Base-by-base conservation (phyloP, 2,329 filamentous ascomycete genomes). In the Aspergillus hiratsukae region DNA sequence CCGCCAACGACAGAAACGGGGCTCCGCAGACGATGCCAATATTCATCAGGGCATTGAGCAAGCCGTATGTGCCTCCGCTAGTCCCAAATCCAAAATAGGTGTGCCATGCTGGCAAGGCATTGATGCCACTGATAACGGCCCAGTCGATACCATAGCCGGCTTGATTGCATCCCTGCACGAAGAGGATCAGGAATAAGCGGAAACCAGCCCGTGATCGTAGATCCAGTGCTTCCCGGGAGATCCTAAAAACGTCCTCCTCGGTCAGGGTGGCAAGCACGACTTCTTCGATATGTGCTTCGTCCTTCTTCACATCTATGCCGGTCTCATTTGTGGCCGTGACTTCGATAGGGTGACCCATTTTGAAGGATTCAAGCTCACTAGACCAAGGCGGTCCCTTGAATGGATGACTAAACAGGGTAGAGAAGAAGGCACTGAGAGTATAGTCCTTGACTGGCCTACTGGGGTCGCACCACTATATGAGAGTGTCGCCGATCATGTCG, bases 111-210 rank as follows among this genome's bases (percentile, higher is more conserved):
- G 69, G 55, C 48, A 74, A 71, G 9, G 76, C 69, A 55, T 80
- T 80, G 57, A 80, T 78, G 41, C 76, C 75, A 41, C 72, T 66
- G 41, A 81, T 80, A 28, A 81, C 77, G 27, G 75, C 75, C 78
- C 78, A 81, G 59, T 80, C 78, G 43, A 81, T 73, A 58, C 78
- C 78, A 58, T 74, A 80, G 8, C 76, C 77, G 46, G 76, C 76
- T 62, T 78, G 75, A 54, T 80, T 79, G 59, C 76, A 79, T 35
- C 76, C 77, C 66, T 77, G 76, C 17, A 80, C 73, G 49, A 75
- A 72, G 69, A 80, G 75, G 53, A 80, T 75, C 29, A 75, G 61
- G 27, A 66, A 65, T 19, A 81, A 68, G 6, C 76, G 71, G 45
- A 75, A 67, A 3, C 76, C 75, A 6, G 78, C 72, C 64, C 63